Percentiles rank a stretch among this genome's conserved stretches.
These are phyloP conservation scores for Arxiozyma slooffiae DNA, from an alignment of 1,139 yeast genomes.

Conservation along the genomic window DNA sequence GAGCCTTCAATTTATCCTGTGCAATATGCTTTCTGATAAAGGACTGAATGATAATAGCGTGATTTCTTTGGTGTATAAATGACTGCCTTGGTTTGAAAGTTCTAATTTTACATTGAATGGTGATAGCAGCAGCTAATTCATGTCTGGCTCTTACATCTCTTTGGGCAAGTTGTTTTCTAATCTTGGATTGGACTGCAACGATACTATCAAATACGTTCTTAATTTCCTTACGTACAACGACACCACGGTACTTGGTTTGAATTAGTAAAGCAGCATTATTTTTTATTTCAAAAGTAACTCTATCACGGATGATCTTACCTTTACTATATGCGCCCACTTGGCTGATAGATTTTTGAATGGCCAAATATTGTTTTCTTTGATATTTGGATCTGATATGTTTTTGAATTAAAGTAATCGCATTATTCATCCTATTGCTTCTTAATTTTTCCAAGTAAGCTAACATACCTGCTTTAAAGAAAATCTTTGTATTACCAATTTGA, in stretches of 20 bases:
- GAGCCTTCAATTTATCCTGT: slow-evolving; percentile 46
- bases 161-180: slow-evolving; percentile 63
- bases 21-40: slow-evolving; percentile 73
- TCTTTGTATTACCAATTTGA: slow-evolving; percentile 84
- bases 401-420: slow-evolving; percentile 80
- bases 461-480: slow-evolving; percentile 95
- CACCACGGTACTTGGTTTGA: slow-evolving; percentile 71
- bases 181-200: slow-evolving; percentile 53
- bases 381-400: slow-evolving; percentile 66
- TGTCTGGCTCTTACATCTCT: slow-evolving; percentile 40
- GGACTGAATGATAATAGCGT: slow-evolving; percentile 67
- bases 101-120: slow-evolving; percentile 47
- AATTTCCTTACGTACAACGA: slow-evolving; percentile 42
- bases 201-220: slow-evolving; percentile 42
- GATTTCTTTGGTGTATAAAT: slow-evolving; percentile 29
- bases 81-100: slow-evolving; percentile 25
- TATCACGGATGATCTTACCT: slow-evolving; percentile 53
- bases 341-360: slow-evolving; percentile 46
- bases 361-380: slow-evolving; percentile 54
- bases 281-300: slow-evolving; percentile 51
- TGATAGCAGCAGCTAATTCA: slow-evolving; percentile 53
- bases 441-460: slow-evolving; percentile 85
- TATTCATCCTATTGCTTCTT: slow-evolving; percentile 69
- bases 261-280: slow-evolving; percentile 56
- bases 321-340: slow-evolving; percentile 52